phyloP scores from a whole-genome alignment of 1,284 basidiomycete genomes.

The Testicularia cyperi region DNA sequence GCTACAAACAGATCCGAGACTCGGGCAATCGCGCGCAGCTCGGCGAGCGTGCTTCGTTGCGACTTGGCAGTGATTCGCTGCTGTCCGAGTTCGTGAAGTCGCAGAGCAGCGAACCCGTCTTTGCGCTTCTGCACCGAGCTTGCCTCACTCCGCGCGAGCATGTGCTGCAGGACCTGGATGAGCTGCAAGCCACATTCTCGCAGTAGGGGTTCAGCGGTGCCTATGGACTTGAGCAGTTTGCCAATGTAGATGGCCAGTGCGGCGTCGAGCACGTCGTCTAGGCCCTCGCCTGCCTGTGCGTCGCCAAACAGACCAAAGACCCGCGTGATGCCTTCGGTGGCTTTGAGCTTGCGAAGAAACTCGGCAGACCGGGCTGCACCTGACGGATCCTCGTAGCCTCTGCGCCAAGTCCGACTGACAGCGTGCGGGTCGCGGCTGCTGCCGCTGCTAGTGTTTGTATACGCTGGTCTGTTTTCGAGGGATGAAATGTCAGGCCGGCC shows the following conservation, averaged over 20 bases:
- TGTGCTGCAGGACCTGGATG: constrained; percentile 3
- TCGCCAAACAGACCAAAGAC: constrained; percentile 21
- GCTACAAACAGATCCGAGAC: constrained; percentile 25
- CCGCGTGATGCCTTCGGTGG: constrained; percentile 26
- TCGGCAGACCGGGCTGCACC: constrained; percentile 25
- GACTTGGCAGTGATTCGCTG: constrained; percentile 15
- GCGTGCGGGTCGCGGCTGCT: no score
- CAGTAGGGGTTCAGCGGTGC: constrained; percentile 14
- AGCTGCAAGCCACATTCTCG: constrained; percentile 22
- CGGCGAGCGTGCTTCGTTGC: constrained; percentile 15
- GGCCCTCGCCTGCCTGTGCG: constrained; percentile 27
- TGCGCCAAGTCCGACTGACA: no score
- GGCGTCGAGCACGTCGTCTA: constrained; percentile 32
- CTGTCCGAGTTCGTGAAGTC: constrained; percentile 19
- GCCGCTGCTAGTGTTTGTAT: no score
- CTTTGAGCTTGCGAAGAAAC: constrained; percentile 39
- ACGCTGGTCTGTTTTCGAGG: no score
- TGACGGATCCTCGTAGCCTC: constrained; percentile 23
- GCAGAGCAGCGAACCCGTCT: constrained; percentile 26
- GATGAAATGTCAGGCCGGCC: constrained; percentile 27
- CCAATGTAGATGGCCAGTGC: constrained; percentile 23
- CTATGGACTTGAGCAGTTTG: constrained; percentile 14
- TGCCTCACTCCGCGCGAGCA: constrained; percentile 8
- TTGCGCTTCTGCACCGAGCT: constrained; percentile 5
- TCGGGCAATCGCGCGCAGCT: constrained; percentile 26